Evolutionary conservation across 495 filamentous ascomycete species (phyloP).

Genomic region (Podospora fimiseda): DNA sequence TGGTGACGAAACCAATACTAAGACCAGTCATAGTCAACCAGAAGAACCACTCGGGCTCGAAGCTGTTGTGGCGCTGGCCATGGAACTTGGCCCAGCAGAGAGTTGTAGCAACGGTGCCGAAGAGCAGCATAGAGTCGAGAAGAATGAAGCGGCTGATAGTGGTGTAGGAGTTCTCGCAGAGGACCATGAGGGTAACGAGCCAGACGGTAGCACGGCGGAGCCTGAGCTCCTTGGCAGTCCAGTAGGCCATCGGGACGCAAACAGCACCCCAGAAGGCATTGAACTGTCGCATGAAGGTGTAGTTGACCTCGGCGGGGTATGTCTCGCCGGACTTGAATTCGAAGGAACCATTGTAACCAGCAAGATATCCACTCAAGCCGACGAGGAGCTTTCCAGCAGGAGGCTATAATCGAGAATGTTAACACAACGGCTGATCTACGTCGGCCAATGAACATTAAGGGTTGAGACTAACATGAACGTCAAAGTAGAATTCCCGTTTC

Average conservation of each 20-base stretch:
- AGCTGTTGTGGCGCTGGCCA: conserved; percentile 71
- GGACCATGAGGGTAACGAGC: conserved; percentile 92
- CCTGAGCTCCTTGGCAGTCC: conserved; percentile 82
- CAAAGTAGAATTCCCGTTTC: conserved; percentile 99
- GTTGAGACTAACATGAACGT: conserved; percentile 57
- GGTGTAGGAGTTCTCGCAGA: conserved; percentile 97
- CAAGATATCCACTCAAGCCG: conserved; percentile 88
- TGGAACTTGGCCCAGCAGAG: conserved; percentile 97
- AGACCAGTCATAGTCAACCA: conserved; percentile 90
- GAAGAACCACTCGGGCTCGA: conserved; percentile 80
- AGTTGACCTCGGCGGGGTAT: conserved; percentile 90
- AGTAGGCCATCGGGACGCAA: conserved; percentile 92
- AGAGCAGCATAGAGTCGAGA: conserved; percentile 95
- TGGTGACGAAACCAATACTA: conserved; percentile 95
- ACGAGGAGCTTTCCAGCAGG: conserved; percentile 98
- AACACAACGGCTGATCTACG: too few species aligned
- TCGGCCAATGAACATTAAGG: too few species aligned
- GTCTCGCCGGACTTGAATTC: conserved; percentile 98
- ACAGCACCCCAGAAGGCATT: conserved; percentile 90
- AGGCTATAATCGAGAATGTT: conserved; percentile 50
- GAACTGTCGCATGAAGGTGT: conserved; percentile 97
- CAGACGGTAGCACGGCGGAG: conserved; percentile 82
- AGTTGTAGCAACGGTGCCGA: conserved; percentile 93
- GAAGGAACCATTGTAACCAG: conserved; percentile 98
- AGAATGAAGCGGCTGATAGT: conserved; percentile 98